Evolutionary conservation across 2,329 filamentous ascomycete species (phyloP).

Genomic region (Pseudocercospora fuligena): DNA sequence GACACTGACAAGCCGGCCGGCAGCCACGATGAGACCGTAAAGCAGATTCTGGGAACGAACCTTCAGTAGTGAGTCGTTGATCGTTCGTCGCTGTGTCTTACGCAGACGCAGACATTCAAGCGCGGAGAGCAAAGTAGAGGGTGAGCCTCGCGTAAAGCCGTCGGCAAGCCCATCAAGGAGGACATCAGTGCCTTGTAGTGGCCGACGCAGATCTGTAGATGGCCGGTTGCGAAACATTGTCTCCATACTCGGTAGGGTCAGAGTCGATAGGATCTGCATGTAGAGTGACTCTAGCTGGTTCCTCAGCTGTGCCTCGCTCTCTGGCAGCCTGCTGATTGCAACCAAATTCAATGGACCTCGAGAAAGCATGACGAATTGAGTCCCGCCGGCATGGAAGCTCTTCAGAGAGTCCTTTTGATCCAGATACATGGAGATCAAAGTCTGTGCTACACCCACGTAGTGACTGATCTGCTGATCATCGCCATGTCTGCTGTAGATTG

Average conservation of each 20-base stretch:
- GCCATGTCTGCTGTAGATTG: constrained; percentile 94
- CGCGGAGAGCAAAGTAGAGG: constrained; percentile 84
- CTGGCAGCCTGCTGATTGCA: constrained; percentile 87
- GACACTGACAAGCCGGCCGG: constrained; percentile 90
- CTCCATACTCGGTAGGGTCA: constrained; percentile 84
- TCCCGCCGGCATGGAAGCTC: constrained; percentile 84
- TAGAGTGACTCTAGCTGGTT: constrained; percentile 91
- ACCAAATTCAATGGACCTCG: constrained; percentile 91
- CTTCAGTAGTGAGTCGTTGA: constrained; percentile 87
- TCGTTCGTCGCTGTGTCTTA: constrained; percentile 81
- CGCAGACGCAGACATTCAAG: constrained; percentile 91
- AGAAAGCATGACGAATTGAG: constrained; percentile 82
- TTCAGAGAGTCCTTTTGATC: constrained; percentile 75
- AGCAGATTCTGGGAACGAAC: constrained; percentile 77
- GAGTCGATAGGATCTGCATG: constrained; percentile 95
- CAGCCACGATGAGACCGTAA: constrained; percentile 91
- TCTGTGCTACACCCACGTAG: constrained; percentile 94
- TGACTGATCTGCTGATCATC: constrained; percentile 87
- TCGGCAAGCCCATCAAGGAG: constrained; percentile 91
- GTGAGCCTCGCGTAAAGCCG: constrained; percentile 90
- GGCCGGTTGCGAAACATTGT: constrained; percentile 88
- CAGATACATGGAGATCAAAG: constrained; percentile 96
- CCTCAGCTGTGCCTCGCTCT: constrained; percentile 86
- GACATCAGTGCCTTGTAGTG: constrained; percentile 87
- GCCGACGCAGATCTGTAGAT: constrained; percentile 89